Percentiles rank a stretch among this genome's conserved stretches.
Conservation (phyloP, 2,329 filamentous ascomycete genomes). For the Fusarium heterosporum region DNA sequence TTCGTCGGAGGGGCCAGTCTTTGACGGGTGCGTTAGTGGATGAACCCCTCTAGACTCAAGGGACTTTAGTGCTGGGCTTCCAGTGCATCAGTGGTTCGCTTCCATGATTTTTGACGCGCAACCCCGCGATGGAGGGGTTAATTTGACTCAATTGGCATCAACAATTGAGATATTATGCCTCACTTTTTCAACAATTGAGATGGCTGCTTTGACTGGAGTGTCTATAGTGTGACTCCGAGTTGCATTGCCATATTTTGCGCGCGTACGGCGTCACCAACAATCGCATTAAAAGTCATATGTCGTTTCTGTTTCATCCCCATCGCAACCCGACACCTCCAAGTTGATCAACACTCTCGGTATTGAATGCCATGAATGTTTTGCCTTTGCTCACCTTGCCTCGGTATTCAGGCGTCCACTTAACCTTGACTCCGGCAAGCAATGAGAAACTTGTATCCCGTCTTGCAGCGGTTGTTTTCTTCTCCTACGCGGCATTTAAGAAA, state of each 20-base stretch:
- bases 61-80: constrained; percentile 4
- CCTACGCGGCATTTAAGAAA: constrained; percentile 25
- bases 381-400: constrained; percentile 9
- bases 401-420: constrained; percentile 15
- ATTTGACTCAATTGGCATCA: constrained; percentile 23
- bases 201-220: constrained; percentile 13
- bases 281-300: background rate
- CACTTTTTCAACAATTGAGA: constrained; percentile 1
- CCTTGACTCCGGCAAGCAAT: background rate
- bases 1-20: constrained; percentile 18
- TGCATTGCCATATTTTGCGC: background rate
- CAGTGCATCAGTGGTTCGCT: constrained; percentile 23
- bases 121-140: constrained; percentile 37
- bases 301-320: constrained; percentile 18
- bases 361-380: background rate
- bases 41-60: constrained; percentile 7
- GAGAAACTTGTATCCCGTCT: background rate
- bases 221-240: constrained; percentile 8
- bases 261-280: constrained; percentile 17
- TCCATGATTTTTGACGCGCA: constrained; percentile 9
- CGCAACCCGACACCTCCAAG: constrained; percentile 27
- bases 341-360: background rate
- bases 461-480: constrained; percentile 22
- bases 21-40: constrained; percentile 24
- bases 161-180: constrained; percentile 32